phyloP scores from a whole-genome alignment of 1,284 basidiomycete genomes.

The Trichosporon sp. region DNA sequence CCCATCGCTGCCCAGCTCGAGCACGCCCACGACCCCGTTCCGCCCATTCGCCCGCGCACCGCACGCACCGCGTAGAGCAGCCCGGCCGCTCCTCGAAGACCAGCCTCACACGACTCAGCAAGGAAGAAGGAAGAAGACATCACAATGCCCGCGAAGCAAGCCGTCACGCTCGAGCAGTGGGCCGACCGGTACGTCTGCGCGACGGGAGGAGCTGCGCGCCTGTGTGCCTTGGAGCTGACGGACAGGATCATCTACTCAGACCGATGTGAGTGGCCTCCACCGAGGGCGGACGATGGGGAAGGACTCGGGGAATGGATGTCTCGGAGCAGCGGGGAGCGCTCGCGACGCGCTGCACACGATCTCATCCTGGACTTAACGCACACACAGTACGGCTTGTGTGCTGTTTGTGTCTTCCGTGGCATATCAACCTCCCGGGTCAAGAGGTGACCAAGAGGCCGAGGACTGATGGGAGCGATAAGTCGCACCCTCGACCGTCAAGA shows the following conservation, averaged over 20 bases:
- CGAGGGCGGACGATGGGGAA: not conserved
- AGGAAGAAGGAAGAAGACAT: not conserved
- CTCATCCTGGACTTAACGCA: no score
- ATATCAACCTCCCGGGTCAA: no score
- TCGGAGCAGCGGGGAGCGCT: not conserved
- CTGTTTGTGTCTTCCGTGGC: no score
- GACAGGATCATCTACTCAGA: slow-evolving; percentile 49
- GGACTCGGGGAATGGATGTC: not conserved
- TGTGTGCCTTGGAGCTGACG: not conserved
- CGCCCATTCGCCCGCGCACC: no score
- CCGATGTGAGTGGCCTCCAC: slow-evolving; percentile 34
- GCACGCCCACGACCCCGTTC: not conserved
- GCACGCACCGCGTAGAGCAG: not conserved
- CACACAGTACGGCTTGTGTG: no score
- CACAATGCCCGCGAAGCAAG: slow-evolving; percentile 10
- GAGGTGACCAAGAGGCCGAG: not conserved
- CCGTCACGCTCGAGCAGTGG: slow-evolving; percentile 43
- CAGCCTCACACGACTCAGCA: not conserved
- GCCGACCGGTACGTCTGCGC: slow-evolving; percentile 39
- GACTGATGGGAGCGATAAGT: no score
- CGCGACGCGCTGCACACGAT: no score
- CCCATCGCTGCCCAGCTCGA: no score
- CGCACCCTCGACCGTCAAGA: no score
- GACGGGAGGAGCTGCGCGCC: no score
- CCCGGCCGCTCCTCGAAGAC: not conserved